phyloP scores from a whole-genome alignment of 176 grass and related monocot species.

The Lolium rigidum region DNA sequence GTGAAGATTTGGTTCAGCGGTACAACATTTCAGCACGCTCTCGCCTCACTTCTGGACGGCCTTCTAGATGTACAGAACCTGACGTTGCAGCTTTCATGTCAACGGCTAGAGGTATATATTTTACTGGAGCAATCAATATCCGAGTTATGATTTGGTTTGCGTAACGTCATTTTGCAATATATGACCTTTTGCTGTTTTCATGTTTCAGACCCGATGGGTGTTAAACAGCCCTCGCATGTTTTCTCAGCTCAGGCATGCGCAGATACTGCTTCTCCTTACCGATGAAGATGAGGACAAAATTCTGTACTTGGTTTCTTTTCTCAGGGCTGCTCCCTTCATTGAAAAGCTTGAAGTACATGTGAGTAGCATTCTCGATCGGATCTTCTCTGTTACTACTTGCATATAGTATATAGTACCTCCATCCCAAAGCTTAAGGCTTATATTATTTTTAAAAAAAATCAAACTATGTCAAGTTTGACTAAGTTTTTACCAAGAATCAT shows the following conservation, averaged over 20 bases:
- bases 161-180: background rate
- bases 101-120: background rate
- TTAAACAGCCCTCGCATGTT: background rate
- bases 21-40: background rate
- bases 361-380: background rate
- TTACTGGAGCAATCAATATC: background rate
- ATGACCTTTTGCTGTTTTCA: background rate
- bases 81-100: background rate
- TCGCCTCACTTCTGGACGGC: background rate
- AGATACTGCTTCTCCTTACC: background rate
- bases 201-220: background rate
- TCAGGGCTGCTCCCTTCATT: background rate
- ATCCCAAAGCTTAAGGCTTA: too few relatives aligned
- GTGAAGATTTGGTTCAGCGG: background rate
- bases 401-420: background rate
- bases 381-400: background rate
- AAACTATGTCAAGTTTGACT: too few relatives aligned
- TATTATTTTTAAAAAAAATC: too few relatives aligned
- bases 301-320: background rate
- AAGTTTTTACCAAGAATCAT: too few relatives aligned
- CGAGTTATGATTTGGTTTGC: background rate
- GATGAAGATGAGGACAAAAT: background rate
- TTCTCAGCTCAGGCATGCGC: background rate
- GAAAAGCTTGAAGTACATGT: conserved; percentile 3
- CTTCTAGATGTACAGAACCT: background rate